Conservation (phyloP, 257 asterid species). For the Striga asiatica region DNA sequence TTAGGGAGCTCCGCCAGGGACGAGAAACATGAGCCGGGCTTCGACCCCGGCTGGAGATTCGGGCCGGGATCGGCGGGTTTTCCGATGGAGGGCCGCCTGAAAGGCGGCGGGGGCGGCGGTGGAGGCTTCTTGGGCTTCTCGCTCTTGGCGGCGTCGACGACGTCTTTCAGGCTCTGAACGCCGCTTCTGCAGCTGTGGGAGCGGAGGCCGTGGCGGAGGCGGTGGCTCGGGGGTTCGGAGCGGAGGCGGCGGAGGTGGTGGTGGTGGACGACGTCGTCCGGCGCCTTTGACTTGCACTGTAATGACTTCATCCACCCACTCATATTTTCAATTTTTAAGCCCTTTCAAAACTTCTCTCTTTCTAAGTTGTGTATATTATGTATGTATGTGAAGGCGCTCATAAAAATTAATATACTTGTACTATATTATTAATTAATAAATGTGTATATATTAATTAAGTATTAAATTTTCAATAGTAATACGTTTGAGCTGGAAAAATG, state of each 20-base stretch:
- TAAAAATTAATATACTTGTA: no score
- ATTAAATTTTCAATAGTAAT: no score
- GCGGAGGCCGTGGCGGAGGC: slow-evolving; percentile 27
- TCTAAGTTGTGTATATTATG: no score
- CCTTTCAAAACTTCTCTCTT: no score
- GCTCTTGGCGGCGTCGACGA: slow-evolving; percentile 16
- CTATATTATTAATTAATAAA: no score
- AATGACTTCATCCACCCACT: slow-evolving; percentile 76
- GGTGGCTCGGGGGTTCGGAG: slow-evolving; percentile 17
- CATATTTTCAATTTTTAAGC: no score
- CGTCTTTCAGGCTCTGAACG: slow-evolving; percentile 32
- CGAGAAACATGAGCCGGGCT: slow-evolving; percentile 34
- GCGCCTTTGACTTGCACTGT: slow-evolving; percentile 78
- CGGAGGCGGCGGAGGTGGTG: slow-evolving; percentile 17
- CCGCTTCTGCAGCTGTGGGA: slow-evolving; percentile 59
- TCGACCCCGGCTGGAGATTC: no score
- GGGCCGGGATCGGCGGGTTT: no score
- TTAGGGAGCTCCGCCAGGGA: slow-evolving; percentile 69
- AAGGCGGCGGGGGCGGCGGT: slow-evolving; percentile 24
- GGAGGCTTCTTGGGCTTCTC: slow-evolving; percentile 22
- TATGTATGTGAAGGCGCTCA: no score
- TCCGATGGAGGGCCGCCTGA: slow-evolving; percentile 25
- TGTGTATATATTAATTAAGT: no score
- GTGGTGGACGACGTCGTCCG: slow-evolving; percentile 66
- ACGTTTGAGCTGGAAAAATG: no score